These are phyloP conservation scores for Mucor indicus DNA, from an alignment of 371 early-diverging fungal genomes.

Conservation along the genomic window DNA sequence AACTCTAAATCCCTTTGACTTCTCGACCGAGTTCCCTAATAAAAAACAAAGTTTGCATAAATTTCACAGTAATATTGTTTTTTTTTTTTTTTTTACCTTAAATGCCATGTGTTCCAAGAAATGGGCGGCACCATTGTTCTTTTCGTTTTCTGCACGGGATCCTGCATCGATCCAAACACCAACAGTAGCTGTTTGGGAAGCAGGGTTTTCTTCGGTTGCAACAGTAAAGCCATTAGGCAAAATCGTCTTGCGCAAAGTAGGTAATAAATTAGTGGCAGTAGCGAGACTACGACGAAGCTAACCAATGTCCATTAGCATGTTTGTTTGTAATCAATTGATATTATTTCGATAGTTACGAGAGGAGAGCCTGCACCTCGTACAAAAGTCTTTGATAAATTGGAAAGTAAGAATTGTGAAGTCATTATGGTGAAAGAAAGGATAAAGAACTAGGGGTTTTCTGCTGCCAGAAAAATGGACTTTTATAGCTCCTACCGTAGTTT, in stretches of 20 bases:
- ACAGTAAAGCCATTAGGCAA: conserved; percentile 93
- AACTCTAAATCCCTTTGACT: conserved; percentile 87
- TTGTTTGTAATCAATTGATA: neutral
- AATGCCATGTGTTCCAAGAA: conserved; percentile 98
- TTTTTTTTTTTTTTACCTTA: conserved; percentile 88
- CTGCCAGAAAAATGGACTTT: too few species aligned
- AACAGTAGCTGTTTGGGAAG: conserved; percentile 93
- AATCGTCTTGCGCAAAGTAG: conserved; percentile 73
- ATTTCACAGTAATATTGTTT: conserved; percentile 27
- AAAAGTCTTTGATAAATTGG: too few species aligned
- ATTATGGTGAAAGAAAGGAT: neutral
- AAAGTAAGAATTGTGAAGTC: too few species aligned
- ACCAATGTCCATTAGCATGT: neutral
- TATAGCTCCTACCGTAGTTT: too few species aligned
- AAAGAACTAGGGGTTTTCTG: too few species aligned
- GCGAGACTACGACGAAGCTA: conserved; percentile 60
- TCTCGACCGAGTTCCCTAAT: conserved; percentile 73
- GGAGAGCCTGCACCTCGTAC: too few species aligned
- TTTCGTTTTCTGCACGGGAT: conserved; percentile 84
- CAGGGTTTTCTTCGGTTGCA: conserved; percentile 92
- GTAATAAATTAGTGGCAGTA: conserved; percentile 47
- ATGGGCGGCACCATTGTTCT: conserved; percentile 96
- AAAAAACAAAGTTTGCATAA: conserved; percentile 52
- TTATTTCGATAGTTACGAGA: too few species aligned
- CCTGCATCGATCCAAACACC: conserved; percentile 99